Evolutionary conservation across 495 filamentous ascomycete genomes (phyloP), one percentile per base, ranked within the genome.

Genomic region (Astrothelium macrocarpum): DNA sequence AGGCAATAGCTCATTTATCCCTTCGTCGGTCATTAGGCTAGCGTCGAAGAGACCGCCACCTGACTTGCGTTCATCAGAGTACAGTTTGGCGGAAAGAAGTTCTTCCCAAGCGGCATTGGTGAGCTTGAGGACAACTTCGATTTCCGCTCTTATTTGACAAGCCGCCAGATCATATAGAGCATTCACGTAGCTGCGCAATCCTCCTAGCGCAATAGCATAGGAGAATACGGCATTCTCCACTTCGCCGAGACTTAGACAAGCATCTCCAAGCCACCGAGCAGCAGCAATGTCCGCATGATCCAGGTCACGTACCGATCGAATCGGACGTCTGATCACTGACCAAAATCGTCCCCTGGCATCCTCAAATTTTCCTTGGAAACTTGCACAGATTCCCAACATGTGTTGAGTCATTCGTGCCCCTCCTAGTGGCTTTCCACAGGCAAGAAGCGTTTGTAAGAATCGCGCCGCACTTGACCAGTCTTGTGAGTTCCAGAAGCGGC

Each of bases 281-380:
- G 68, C 68, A 10, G 68, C 68, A 16, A 70, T 67, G 36, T 66
- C 64, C 11, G 63, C 68, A 36, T 69, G 64, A 59, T 70, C 65
- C 4, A 66, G 31, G 28, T 60, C 64, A 39, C 23, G 58, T 5
- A 61, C 61, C 46, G 23, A 53, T 2, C 61, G 34, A 61, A 63
- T 64, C 28, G 62, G 61, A 20, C 63, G 61, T 29, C 42, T 65
- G 25, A 65, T 43, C n/a, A 62, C 53, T 25, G 53, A 58, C 28
- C 63, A 45, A 58, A 70, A 68, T 25, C 26, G 45, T 1, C 43
- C 23, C 34, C 68, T 70, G 2, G 65, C 65, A 18, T 66, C 65
- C n/a, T 59, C 39, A 39, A 67, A 66, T 14, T 68, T 61, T 4
- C 68, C 68, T 14, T 43, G 56, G 46, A 63, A 67, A 10, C 63